Base-by-base conservation (phyloP, 805 yeast species). In the Danielozyma ontarioensis region DNA sequence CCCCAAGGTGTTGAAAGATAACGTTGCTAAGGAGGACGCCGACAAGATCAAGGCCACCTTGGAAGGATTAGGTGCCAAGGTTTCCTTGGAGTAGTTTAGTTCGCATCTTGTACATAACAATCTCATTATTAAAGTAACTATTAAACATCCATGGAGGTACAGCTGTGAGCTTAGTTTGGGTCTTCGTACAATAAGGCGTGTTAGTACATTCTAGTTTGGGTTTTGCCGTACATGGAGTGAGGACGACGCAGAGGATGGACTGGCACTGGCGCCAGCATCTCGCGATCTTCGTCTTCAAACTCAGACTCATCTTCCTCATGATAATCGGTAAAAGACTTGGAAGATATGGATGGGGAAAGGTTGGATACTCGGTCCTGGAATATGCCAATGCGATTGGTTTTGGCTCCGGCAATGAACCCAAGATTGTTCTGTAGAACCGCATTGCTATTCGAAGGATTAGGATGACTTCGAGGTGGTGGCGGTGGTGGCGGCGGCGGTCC, bases 11-110 rank as follows among this genome's bases (percentile, higher is more conserved):
- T 72, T 93, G 62, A 93, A 93, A 71, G 99, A 93, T 52, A 87
- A 88, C 51, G 88, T 93, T 41, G 82, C 95, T 42, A 93, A 93
- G 74, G 99, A 86, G 58, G 99, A 93, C 53, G 97, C 97, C 46
- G 97, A 90, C 54, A 88, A 89, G 76, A 83, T 93, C 59, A 90
- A 93, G 73, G 72, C 84, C 40, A 79, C 95, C 42, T 74, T 93
- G 57, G 98, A 93, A 70, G 93, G 78, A 34, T 75, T 90, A 51
- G 98, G 98, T 62, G 98, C 95, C 45, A 93, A 93, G 76, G 75
- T 93, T 54, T 49, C 77, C 37, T 71, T 93, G 59, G 99, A 93
- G 72, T 93, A 79, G 32, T 17, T 19, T 25, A 28, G 45, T n/a
- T n/a, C n/a, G n/a, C n/a, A n/a, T n/a, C n/a, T 34, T 41, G 44